These are phyloP conservation scores for Beauveria sp. DNA, from an alignment of 2,329 filamentous ascomycete species.

Conservation along the genomic window DNA sequence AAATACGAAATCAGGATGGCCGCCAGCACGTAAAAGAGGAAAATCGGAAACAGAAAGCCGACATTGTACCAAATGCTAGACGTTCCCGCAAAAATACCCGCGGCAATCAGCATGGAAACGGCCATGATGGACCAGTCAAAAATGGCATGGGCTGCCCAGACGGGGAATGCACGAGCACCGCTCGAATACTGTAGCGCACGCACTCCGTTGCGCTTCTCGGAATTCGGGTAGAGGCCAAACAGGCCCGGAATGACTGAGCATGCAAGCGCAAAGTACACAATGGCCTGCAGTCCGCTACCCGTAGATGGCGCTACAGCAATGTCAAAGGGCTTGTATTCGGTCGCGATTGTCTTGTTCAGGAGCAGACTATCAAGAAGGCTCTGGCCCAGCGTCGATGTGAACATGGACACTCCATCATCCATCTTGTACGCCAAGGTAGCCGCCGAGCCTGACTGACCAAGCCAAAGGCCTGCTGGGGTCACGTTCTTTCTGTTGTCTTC, in stretches of 20 bases:
- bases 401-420: conserved; percentile 42
- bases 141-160: conserved; percentile 70
- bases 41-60: conserved; percentile 68
- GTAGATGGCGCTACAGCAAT: conserved; percentile 57
- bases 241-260: conserved; percentile 73
- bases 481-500: conserved; percentile 54
- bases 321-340: conserved; percentile 64
- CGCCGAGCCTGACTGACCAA: conserved; percentile 47
- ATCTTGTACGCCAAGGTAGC: conserved; percentile 63
- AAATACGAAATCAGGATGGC: conserved; percentile 67
- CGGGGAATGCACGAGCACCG: conserved; percentile 65
- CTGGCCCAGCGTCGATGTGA: conserved; percentile 48
- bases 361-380: conserved; percentile 56
- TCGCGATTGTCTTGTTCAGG: conserved; percentile 56
- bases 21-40: conserved; percentile 67
- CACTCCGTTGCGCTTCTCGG: conserved; percentile 67
- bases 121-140: conserved; percentile 69
- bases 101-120: conserved; percentile 53
- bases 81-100: conserved; percentile 56
- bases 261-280: conserved; percentile 69
- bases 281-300: conserved; percentile 65
- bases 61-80: conserved; percentile 64
- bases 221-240: conserved; percentile 74
- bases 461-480: conserved; percentile 69
- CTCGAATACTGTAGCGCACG: conserved; percentile 81